These are phyloP conservation scores for Byssochlamys sp. DNA, from an alignment of 2,329 filamentous ascomycete genomes.

Conservation along the genomic window DNA sequence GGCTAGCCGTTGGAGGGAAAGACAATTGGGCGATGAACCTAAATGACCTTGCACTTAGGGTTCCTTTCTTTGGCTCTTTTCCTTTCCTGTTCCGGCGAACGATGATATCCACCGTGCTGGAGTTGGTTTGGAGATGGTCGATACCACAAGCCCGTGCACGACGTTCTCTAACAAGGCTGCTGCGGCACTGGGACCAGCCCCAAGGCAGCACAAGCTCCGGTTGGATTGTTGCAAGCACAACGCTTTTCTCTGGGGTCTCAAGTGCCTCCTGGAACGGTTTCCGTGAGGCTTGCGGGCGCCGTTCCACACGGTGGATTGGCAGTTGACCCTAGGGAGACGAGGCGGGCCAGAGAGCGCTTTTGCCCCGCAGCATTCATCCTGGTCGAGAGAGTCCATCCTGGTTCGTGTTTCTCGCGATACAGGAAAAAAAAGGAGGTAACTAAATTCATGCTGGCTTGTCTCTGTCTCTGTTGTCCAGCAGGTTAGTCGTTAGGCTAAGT, in stretches of 20 bases:
- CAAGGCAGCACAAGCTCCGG: not conserved
- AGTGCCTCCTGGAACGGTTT: not conserved
- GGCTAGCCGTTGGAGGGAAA: not conserved
- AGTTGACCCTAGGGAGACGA: not conserved
- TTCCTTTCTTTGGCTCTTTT: not conserved
- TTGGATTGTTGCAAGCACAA: not conserved
- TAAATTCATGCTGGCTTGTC: not conserved
- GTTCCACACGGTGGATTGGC: not conserved
- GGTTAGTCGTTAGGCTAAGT: no score
- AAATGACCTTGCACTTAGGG: not conserved
- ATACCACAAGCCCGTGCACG: not conserved
- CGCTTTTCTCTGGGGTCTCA: not conserved
- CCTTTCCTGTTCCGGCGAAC: not conserved
- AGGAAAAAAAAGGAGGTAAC: not conserved
- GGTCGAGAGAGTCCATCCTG: not conserved
- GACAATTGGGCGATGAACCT: not conserved
- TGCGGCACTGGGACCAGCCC: not conserved
- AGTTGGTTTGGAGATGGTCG: not conserved
- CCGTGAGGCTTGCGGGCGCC: not conserved
- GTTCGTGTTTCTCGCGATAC: not conserved
- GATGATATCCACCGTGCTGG: not conserved
- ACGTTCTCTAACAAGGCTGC: not conserved
- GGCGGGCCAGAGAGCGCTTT: not conserved
- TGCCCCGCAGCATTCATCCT: not conserved
- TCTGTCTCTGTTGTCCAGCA: not conserved